phyloP scores from a whole-genome alignment of 2,329 filamentous ascomycete species.

The Mycogone perniciosa region DNA sequence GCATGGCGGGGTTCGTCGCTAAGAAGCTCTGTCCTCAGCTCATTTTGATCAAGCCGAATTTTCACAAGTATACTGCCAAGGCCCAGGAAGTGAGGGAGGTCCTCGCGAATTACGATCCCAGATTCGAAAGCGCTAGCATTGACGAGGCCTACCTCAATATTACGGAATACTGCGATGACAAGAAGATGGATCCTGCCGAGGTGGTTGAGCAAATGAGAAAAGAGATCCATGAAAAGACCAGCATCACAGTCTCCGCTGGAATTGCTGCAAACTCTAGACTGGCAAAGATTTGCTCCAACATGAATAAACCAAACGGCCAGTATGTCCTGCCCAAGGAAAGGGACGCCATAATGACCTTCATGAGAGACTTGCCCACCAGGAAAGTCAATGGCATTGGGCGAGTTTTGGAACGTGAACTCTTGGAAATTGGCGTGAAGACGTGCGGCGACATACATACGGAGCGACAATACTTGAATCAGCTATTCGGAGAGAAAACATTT shows the following conservation, averaged over 20 bases:
- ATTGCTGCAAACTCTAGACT: slow-evolving; percentile 91
- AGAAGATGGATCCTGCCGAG: slow-evolving; percentile 62
- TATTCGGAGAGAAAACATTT: slow-evolving; percentile 90
- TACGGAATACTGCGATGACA: slow-evolving; percentile 71
- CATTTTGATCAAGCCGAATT: slow-evolving; percentile 76
- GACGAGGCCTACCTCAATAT: slow-evolving; percentile 97
- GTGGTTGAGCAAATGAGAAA: slow-evolving; percentile 70
- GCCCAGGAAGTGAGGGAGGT: slow-evolving; percentile 80
- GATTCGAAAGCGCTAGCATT: slow-evolving; percentile 89
- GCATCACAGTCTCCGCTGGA: slow-evolving; percentile 86
- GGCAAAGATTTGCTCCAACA: slow-evolving; percentile 91
- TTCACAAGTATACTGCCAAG: slow-evolving; percentile 85
- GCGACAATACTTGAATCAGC: slow-evolving; percentile 62
- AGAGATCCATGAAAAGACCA: slow-evolving; percentile 68
- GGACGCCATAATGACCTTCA: slow-evolving; percentile 72
- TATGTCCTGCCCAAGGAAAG: slow-evolving; percentile 69
- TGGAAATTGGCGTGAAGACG: slow-evolving; percentile 78
- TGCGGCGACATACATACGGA: slow-evolving; percentile 82
- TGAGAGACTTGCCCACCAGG: slow-evolving; percentile 73
- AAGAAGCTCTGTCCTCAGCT: slow-evolving; percentile 88
- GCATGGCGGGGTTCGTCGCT: slow-evolving; percentile 94
- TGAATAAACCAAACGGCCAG: slow-evolving; percentile 95
- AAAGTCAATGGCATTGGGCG: slow-evolving; percentile 95
- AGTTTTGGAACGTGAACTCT: slow-evolving; percentile 85
- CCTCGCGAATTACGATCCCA: slow-evolving; percentile 77